These are phyloP conservation scores for Irpex sp. DNA, from an alignment of 1,284 basidiomycete genomes.

Conservation along the genomic window DNA sequence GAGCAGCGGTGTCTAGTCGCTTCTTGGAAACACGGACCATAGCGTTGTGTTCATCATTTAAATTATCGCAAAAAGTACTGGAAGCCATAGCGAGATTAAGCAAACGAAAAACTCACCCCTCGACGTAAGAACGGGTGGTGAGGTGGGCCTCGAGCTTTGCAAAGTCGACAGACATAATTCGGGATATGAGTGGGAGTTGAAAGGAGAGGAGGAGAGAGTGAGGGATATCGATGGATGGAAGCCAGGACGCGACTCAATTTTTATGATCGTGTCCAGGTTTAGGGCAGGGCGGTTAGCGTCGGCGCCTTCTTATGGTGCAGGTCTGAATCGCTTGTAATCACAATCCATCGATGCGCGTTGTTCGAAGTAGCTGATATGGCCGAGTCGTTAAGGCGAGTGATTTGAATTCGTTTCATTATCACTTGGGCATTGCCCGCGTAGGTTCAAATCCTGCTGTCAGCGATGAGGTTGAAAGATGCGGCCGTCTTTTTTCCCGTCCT, in stretches of 20 bases:
- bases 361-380: slow-evolving; percentile 58
- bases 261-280: slow-evolving; percentile 10
- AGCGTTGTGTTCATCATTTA: slow-evolving; percentile 73
- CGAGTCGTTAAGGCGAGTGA: slow-evolving; percentile 83
- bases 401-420: slow-evolving; percentile 59
- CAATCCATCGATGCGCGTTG: not conserved
- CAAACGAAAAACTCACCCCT: slow-evolving; percentile 68
- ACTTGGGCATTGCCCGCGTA: slow-evolving; percentile 74
- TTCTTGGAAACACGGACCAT: slow-evolving; percentile 99
- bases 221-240: slow-evolving; percentile 10
- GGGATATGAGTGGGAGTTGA: not conserved
- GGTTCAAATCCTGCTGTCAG: slow-evolving; percentile 80
- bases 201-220: not conserved
- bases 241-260: slow-evolving; percentile 2
- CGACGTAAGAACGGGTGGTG: slow-evolving; percentile 81
- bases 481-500: not conserved
- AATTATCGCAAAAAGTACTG: slow-evolving; percentile 2
- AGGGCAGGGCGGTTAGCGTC: slow-evolving; percentile 14
- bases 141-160: slow-evolving; percentile 84
- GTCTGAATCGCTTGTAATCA: too few species aligned
- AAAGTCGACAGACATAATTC: slow-evolving; percentile 70
- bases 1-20: slow-evolving; percentile 95
- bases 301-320: too few species aligned
- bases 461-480: slow-evolving; percentile 25
- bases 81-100: not conserved